phyloP scores from a whole-genome alignment of 805 yeast genomes.

The Cyberlindnera maritima region DNA sequence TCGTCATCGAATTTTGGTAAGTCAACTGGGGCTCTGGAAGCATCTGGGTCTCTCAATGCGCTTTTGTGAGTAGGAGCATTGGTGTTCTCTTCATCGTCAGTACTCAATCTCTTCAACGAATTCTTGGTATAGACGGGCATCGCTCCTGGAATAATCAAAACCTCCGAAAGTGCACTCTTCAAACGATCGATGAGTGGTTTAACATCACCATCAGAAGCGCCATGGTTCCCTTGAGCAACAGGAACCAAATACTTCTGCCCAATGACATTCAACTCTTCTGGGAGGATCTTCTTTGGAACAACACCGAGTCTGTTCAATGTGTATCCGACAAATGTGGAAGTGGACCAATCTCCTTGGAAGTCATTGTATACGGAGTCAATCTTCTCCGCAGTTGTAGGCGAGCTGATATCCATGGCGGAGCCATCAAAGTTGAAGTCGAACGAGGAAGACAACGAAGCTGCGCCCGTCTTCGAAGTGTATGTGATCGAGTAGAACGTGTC shows the following conservation, averaged over 20 bases:
- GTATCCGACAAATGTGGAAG: slow-evolving; percentile 1
- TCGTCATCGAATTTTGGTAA: slow-evolving; percentile 57
- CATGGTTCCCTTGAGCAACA: background rate
- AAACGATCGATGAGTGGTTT: background rate
- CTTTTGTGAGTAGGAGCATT: background rate
- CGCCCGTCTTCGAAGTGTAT: background rate
- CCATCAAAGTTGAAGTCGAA: background rate
- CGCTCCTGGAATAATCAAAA: background rate
- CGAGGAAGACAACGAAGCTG: background rate
- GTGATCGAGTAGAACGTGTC: background rate
- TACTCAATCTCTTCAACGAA: background rate
- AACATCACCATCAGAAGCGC: background rate
- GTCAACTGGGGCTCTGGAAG: background rate
- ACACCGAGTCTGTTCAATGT: background rate
- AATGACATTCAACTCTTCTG: slow-evolving; percentile 1
- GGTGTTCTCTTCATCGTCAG: background rate
- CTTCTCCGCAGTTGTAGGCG: slow-evolving; percentile 2
- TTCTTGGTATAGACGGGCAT: background rate
- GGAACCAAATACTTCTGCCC: background rate
- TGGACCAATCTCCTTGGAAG: slow-evolving; percentile 1
- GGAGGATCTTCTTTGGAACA: background rate
- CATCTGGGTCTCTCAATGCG: background rate
- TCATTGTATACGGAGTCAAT: slow-evolving; percentile 1
- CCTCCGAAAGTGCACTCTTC: background rate
- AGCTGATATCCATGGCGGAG: background rate